Evolutionary conservation across 2,329 filamentous ascomycete species (phyloP).

Genomic region (Penicillium paneum): DNA sequence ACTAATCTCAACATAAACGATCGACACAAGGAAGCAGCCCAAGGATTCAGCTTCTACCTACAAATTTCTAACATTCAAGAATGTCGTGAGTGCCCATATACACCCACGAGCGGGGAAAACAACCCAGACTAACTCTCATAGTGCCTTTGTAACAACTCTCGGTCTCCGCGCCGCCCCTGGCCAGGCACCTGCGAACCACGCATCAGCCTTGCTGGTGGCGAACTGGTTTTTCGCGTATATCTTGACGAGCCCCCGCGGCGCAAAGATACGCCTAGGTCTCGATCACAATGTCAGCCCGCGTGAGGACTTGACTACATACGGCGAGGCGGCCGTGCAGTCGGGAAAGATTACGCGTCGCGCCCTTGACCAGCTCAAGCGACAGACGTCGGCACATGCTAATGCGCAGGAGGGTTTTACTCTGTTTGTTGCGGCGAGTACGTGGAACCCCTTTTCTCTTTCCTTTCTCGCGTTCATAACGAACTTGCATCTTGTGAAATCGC

Average conservation of each 20-base stretch:
- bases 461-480: not conserved
- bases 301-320: conserved; percentile 38
- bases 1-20: not conserved
- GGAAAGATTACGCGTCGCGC: conserved; percentile 37
- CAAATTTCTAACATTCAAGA: not conserved
- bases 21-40: too few relatives aligned
- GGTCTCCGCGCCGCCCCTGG: conserved; percentile 22
- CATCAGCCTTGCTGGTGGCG: conserved; percentile 34
- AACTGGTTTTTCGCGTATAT: conserved; percentile 42
- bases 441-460: not conserved
- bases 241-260: conserved; percentile 35
- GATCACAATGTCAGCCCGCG: conserved; percentile 42
- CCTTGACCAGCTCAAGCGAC: conserved; percentile 36
- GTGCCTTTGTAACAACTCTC: conserved; percentile 23
- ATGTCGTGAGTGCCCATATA: not conserved
- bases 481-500: not conserved
- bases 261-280: conserved; percentile 33
- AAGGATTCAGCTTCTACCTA: not conserved
- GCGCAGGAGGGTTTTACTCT: conserved; percentile 37
- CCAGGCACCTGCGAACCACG: conserved; percentile 23
- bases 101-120: rapidly evolving
- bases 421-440: conserved; percentile 36
- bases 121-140: not conserved
- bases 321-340: conserved; percentile 34
- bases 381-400: conserved; percentile 37